Percentiles rank a stretch among this genome's conserved stretches.
These are phyloP conservation scores for Diaporthe caulivora DNA, from an alignment of 2,329 filamentous ascomycete species.

Conservation along the genomic window DNA sequence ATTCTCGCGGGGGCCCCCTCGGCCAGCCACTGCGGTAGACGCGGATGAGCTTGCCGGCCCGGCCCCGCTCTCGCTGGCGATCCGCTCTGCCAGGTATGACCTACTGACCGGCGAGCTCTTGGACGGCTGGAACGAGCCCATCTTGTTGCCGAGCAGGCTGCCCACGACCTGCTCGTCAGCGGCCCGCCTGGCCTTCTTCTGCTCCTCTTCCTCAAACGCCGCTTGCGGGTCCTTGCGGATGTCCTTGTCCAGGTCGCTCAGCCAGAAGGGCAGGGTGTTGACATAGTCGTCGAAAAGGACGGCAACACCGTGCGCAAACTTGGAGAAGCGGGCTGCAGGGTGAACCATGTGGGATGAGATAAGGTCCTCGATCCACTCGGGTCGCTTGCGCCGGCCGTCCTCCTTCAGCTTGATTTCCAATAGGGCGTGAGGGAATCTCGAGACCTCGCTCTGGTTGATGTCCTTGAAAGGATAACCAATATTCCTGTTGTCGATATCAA, in stretches of 20 bases:
- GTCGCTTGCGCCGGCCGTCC: slow-evolving; percentile 73
- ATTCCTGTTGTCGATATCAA: slow-evolving; percentile 85
- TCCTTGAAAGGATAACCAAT: slow-evolving; percentile 90
- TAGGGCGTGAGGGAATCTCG: slow-evolving; percentile 89
- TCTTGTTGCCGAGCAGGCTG: slow-evolving; percentile 78
- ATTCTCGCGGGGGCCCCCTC: neutral
- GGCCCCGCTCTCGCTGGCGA: slow-evolving; percentile 46
- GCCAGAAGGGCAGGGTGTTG: slow-evolving; percentile 96
- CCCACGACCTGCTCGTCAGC: slow-evolving; percentile 92
- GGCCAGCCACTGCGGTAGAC: slow-evolving; percentile 33
- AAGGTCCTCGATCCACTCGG: slow-evolving; percentile 90
- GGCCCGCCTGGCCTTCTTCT: slow-evolving; percentile 81
- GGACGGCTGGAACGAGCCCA: slow-evolving; percentile 68
- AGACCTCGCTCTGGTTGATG: slow-evolving; percentile 91
- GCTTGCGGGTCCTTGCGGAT: slow-evolving; percentile 93
- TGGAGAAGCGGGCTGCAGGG: slow-evolving; percentile 90
- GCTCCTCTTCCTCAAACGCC: slow-evolving; percentile 92
- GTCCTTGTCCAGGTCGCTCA: slow-evolving; percentile 90
- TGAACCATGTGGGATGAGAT: slow-evolving; percentile 95
- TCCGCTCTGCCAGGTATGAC: slow-evolving; percentile 71
- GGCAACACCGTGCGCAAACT: slow-evolving; percentile 95
- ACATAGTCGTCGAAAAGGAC: slow-evolving; percentile 95
- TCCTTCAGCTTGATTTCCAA: slow-evolving; percentile 92
- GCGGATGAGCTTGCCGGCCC: slow-evolving; percentile 38
- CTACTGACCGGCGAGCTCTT: slow-evolving; percentile 77